Percentiles rank a stretch among this genome's conserved stretches.
phyloP scores from a whole-genome alignment of 1,284 basidiomycete genomes.

The Cutaneotrichosporon mucoides region DNA sequence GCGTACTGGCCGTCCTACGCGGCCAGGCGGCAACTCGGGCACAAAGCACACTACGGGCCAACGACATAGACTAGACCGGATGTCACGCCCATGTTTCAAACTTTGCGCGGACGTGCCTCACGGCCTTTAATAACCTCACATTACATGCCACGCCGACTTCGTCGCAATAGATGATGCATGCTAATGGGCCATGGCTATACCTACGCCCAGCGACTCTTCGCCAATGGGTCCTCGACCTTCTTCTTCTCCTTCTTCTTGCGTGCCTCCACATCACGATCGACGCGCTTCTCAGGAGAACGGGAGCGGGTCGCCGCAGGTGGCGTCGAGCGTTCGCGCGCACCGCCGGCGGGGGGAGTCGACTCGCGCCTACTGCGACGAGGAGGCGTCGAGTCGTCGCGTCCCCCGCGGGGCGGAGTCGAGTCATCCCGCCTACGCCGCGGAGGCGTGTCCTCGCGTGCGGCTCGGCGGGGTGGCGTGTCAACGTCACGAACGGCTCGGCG shows the following conservation, averaged over 20 bases:
- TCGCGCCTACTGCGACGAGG: neutral
- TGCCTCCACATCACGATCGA: neutral
- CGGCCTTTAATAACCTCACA: too few relatives aligned
- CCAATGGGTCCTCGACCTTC: constrained; percentile 17
- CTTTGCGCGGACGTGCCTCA: too few relatives aligned
- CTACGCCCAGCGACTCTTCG: constrained; percentile 19
- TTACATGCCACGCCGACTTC: too few relatives aligned
- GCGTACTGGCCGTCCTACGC: too few relatives aligned
- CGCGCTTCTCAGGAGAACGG: constrained; percentile 5
- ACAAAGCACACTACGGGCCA: too few relatives aligned
- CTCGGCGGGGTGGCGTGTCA: neutral
- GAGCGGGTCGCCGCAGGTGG: neutral
- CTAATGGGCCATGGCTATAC: neutral
- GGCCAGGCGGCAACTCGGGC: too few relatives aligned
- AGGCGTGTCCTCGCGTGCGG: neutral
- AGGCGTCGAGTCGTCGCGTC: neutral
- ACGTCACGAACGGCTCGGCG: neutral
- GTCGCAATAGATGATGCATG: too few relatives aligned
- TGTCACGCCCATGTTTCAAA: too few relatives aligned
- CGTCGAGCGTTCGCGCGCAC: neutral
- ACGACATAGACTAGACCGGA: too few relatives aligned
- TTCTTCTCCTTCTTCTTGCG: constrained; percentile 11
- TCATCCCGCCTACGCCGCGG: neutral
- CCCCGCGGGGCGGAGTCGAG: neutral
- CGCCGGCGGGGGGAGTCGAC: neutral